Evolutionary conservation across 768 basidiomycete species (phyloP).

Genomic region (Mycena alexandri): DNA sequence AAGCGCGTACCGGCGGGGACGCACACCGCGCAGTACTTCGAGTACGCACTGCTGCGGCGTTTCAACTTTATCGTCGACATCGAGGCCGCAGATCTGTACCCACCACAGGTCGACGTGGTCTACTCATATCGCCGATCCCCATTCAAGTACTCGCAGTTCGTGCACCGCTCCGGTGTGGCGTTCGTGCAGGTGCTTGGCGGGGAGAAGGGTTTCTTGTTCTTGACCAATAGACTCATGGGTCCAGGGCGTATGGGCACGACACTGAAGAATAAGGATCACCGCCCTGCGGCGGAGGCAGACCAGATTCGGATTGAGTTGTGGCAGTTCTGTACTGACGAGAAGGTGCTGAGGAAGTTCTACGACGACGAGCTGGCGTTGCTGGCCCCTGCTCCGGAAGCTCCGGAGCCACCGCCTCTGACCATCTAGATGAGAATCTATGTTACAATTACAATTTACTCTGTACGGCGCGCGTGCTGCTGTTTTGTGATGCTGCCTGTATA

Average conservation of each 20-base stretch:
- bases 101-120: conserved; percentile 83
- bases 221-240: conserved; percentile 89
- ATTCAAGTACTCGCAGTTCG: conserved; percentile 89
- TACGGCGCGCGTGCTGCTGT: conserved; percentile 8
- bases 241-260: conserved; percentile 72
- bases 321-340: conserved; percentile 73
- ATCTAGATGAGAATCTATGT: conserved; percentile 44
- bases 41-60: conserved; percentile 79
- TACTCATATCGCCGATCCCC: conserved; percentile 90
- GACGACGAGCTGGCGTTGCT: conserved; percentile 74
- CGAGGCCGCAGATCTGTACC: conserved; percentile 82
- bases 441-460: conserved; percentile 32
- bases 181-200: conserved; percentile 91
- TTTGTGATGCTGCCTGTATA: conserved; percentile 5
- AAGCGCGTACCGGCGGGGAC: conserved; percentile 76
- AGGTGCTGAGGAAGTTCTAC: conserved; percentile 74
- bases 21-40: conserved; percentile 80
- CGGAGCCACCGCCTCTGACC: conserved; percentile 66
- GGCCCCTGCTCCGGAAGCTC: conserved; percentile 54
- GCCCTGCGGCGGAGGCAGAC: conserved; percentile 71
- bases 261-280: conserved; percentile 66
- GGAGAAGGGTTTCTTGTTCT: conserved; percentile 84
- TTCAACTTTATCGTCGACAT: conserved; percentile 89
- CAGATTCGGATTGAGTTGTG: conserved; percentile 70
- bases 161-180: conserved; percentile 90